Evolutionary conservation across 176 grass and related monocot species (phyloP), one percentile per base, ranked within the genome.

Genomic region (Avena eriantha): DNA sequence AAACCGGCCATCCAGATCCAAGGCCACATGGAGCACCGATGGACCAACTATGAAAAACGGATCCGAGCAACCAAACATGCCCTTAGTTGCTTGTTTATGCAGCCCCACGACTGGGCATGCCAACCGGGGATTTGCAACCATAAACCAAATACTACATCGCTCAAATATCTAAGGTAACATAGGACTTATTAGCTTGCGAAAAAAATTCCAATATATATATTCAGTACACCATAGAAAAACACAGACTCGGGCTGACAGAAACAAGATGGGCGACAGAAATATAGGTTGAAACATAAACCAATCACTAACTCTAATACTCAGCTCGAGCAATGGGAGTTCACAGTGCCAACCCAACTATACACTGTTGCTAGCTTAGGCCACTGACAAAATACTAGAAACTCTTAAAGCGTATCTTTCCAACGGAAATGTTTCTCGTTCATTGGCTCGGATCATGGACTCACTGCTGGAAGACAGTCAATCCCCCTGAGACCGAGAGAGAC

Each of bases 321-420:
- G 51, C 82, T 84, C 53, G 64, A 91, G 80, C 39, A 14, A 69
- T 70, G 72, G 77, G 56, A 88, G 78, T 85, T 85, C 55, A 60
- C 82, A 88, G 90, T 88, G 86, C 54, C 82, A 91, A 91, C 82
- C 86, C 77, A 91, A 82, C 86, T 91, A 91, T 91, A 91, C 82
- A 91, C 82, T 91, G 90, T 88, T 88, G 86, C 90, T 91, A 91
- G 77, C 82, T 91, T 91, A 91, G 82, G 86, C 82, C 90, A 91
- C 82, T 64, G 71, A 85, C 59, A 60, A 85, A 69, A 85, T 84
- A 81, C 82, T 91, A 88, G 33, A 64, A 91, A 91, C 72, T 82
- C 82, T 77, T 88, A 78, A 91, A 83, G 77, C 17, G 64, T 78
- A 88, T 88, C 63, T 70, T 91, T 85, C 86, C 86, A 88, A 91